phyloP scores from a whole-genome alignment of 83 land plant genomes.

The Diphasiastrum complanatum region DNA sequence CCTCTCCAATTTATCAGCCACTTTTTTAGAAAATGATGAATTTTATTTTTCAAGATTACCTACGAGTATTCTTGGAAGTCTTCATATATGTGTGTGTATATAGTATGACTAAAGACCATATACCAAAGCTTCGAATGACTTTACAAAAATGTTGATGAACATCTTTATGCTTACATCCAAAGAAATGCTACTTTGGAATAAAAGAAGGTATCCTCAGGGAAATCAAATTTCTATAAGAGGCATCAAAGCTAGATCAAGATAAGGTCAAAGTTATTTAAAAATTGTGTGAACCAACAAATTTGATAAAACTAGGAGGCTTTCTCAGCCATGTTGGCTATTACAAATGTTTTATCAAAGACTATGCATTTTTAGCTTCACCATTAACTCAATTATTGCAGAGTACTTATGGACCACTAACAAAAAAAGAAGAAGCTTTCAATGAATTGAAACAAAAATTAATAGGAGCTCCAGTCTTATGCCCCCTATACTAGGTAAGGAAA shows the following conservation, averaged over 20 bases:
- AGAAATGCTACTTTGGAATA: constrained; percentile 2
- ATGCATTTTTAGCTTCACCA: background rate
- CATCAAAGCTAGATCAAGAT: background rate
- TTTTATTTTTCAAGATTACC: no score
- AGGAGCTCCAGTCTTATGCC: background rate
- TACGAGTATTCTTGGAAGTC: no score
- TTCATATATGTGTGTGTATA: no score
- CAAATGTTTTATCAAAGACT: background rate
- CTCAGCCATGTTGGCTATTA: constrained; percentile 1
- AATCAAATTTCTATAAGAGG: background rate
- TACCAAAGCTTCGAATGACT: no score
- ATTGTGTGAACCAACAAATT: background rate
- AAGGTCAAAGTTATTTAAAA: background rate
- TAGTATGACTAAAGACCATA: no score
- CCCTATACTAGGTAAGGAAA: constrained; percentile 4
- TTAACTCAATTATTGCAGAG: constrained; percentile 2
- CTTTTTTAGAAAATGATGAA: no score
- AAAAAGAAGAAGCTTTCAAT: constrained; percentile 4
- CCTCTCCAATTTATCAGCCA: no score
- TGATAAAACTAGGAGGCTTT: background rate
- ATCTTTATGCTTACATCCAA: constrained; percentile 1
- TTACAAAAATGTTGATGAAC: no score
- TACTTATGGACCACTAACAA: background rate
- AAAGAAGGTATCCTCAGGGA: background rate
- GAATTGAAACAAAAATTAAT: constrained; percentile 4